phyloP scores from a whole-genome alignment of 805 yeast species.

The Wickerhamomyces xylosicus region DNA sequence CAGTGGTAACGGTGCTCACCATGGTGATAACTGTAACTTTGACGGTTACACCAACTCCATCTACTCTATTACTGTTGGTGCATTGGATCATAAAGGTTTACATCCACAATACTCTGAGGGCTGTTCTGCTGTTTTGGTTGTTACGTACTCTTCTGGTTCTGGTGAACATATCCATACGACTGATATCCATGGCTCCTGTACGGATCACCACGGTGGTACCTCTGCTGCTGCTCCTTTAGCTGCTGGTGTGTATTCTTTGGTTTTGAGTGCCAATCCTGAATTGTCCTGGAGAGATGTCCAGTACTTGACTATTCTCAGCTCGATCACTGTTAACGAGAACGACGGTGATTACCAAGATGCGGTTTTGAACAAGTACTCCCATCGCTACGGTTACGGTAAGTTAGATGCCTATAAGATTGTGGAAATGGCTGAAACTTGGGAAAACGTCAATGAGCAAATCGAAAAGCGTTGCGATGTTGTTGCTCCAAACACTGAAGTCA shows the following conservation, averaged over 20 bases:
- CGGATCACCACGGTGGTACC: slow-evolving; percentile 84
- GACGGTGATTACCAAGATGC: slow-evolving; percentile 73
- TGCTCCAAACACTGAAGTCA: slow-evolving; percentile 12
- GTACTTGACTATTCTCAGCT: slow-evolving; percentile 63
- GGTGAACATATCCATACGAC: slow-evolving; percentile 87
- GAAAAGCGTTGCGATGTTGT: slow-evolving; percentile 43
- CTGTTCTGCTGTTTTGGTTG: slow-evolving; percentile 91
- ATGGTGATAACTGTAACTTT: slow-evolving; percentile 85
- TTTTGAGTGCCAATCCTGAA: slow-evolving; percentile 72
- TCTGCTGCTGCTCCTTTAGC: slow-evolving; percentile 99
- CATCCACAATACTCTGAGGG: slow-evolving; percentile 90
- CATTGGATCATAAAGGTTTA: slow-evolving; percentile 75
- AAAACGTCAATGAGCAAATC: slow-evolving; percentile 84
- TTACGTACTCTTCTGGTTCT: slow-evolving; percentile 86
- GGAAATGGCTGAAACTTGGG: slow-evolving; percentile 63
- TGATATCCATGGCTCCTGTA: slow-evolving; percentile 60
- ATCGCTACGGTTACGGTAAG: slow-evolving; percentile 86
- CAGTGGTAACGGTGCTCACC: slow-evolving; percentile 83
- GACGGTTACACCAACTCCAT: slow-evolving; percentile 97
- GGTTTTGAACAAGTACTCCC: slow-evolving; percentile 65
- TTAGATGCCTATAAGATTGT: slow-evolving; percentile 75
- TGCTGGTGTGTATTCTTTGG: slow-evolving; percentile 87
- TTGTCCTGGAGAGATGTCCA: slow-evolving; percentile 96
- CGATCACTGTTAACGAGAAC: slow-evolving; percentile 52
- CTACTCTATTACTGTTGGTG: slow-evolving; percentile 90